Evolutionary conservation across 768 basidiomycete genomes (phyloP), one percentile per base, ranked within the genome.

Genomic region (Lactarius pseudohatsudake): DNA sequence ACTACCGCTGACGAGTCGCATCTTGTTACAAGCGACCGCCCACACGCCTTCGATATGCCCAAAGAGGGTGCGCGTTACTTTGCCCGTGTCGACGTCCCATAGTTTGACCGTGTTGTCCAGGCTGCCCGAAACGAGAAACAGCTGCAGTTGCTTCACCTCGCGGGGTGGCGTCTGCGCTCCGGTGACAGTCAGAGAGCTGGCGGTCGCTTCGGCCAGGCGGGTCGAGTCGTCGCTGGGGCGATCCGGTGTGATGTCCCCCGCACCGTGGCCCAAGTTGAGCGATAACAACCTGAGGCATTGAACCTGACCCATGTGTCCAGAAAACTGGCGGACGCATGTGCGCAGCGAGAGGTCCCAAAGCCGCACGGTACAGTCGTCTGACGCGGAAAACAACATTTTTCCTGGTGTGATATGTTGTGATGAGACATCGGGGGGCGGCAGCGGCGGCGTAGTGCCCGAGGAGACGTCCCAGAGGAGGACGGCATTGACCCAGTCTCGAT

Each of bases 1-100:
- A 73, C 94, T 96, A 8, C 88, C 96, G 61, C 92, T 95, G 30
- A 95, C 94, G 58, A 99, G 80, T 61, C 96, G 82, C 72, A 98
- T 81, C 74, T 94, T 91, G 76, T 99, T 95, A 70, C 90, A 88
- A 28, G 94, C 94, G 36, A 98, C 91, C 3, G 88, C 89, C 97
- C 97, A 99, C 20, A 99, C 94, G 62, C 97, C 97, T 75, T 99
- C 97, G 72, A 98, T 95, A 76, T 98, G 96, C 1, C 96, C 97
- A 75, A 99, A 99, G 68, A 96, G 83, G 50, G 97, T 98, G 72
- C 85, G 81, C 57, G 85, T 79, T 28, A 87, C 82, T 72, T 88
- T 86, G 47, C 90, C 94, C 1, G 88, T 85, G 72, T 96, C 93
- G 32, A 98, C 86, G 73, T 98, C 94, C 97, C 97, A 99, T 50